Conservation (phyloP, 352 stramenopile genomes). For the Phytophthora sansomeana region DNA sequence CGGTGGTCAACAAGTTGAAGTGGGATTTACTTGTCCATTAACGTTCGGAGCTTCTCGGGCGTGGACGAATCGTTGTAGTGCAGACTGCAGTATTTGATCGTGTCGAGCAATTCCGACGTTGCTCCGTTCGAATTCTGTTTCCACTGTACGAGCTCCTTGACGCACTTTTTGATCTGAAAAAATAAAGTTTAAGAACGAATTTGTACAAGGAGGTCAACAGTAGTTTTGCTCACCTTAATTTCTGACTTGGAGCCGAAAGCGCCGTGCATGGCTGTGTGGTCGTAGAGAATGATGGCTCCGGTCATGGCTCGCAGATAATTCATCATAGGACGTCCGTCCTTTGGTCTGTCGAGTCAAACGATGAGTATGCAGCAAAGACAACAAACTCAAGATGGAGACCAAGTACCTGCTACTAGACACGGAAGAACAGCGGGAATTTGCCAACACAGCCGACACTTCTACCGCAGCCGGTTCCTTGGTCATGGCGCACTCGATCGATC, state of each 20-base stretch:
- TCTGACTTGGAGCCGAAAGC: conserved; percentile 63
- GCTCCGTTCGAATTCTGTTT: conserved; percentile 38
- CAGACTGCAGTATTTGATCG: conserved; percentile 61
- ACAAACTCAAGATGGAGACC: neutral
- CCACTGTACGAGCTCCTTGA: conserved; percentile 59
- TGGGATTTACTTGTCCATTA: conserved; percentile 44
- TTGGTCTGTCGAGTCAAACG: conserved; percentile 25
- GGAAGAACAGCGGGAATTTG: conserved; percentile 55
- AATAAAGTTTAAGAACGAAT: neutral
- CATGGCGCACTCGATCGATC: conserved; percentile 48
- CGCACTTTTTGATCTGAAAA: conserved; percentile 62
- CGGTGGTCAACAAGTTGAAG: conserved; percentile 4
- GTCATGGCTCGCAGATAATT: conserved; percentile 63
- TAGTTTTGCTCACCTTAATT: conserved; percentile 49
- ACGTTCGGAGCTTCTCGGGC: conserved; percentile 50
- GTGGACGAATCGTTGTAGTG: conserved; percentile 63
- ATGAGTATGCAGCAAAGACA: neutral
- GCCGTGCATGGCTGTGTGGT: conserved; percentile 56
- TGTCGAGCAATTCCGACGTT: conserved; percentile 52
- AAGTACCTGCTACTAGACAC: conserved; percentile 32
- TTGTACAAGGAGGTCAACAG: neutral
- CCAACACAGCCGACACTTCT: conserved; percentile 47
- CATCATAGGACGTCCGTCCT: conserved; percentile 51
- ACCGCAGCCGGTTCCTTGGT: conserved; percentile 47
- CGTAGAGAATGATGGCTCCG: conserved; percentile 65